These are phyloP conservation scores for Centaurea solstitialis DNA, from an alignment of 129 eudicot species.

Conservation along the genomic window DNA sequence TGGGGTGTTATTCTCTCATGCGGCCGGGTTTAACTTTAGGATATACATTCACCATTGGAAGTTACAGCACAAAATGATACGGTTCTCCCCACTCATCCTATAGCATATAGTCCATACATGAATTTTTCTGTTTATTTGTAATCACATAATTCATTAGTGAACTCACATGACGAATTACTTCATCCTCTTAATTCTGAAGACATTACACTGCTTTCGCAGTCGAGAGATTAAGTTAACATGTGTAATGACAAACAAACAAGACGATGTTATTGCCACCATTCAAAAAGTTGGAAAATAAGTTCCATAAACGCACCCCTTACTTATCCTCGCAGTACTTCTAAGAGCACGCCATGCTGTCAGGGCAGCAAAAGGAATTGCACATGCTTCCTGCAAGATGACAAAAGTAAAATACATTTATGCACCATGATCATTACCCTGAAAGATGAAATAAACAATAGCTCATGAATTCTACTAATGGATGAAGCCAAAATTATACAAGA, in stretches of 20 bases:
- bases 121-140: neutral
- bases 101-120: neutral
- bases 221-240: neutral
- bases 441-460: slow-evolving; percentile 14
- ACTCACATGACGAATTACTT: neutral
- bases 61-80: neutral
- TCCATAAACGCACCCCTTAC: slow-evolving; percentile 61
- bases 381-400: slow-evolving; percentile 69
- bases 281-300: neutral
- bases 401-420: slow-evolving; percentile 4
- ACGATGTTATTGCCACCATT: neutral
- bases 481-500: slow-evolving; percentile 8
- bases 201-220: neutral
- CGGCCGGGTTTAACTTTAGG: neutral
- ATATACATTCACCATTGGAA: neutral
- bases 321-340: slow-evolving; percentile 78
- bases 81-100: neutral
- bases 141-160: neutral
- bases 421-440: neutral
- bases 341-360: slow-evolving; percentile 99
- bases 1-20: neutral
- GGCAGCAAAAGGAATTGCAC: slow-evolving; percentile 96
- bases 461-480: neutral
- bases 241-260: neutral
- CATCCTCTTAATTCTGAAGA: neutral